A percentile compares a stretch with the other conserved stretches of the same genome.
phyloP scores from a whole-genome alignment of 441 rosid species.

The Melianthus villosus region DNA sequence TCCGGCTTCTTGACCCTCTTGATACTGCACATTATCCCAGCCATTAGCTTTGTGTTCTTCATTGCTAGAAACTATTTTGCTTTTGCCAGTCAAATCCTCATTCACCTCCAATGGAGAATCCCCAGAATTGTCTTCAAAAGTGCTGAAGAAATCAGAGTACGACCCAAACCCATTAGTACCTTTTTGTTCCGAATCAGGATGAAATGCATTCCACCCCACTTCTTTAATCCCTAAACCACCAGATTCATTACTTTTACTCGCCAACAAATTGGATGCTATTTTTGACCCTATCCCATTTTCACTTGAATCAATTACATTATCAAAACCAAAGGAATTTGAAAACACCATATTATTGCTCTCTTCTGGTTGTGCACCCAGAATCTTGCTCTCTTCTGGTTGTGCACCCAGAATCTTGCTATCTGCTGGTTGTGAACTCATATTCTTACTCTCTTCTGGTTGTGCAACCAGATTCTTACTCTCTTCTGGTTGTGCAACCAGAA shows the following conservation, averaged over 20 bases:
- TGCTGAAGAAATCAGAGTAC: slow-evolving; percentile 57
- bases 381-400: too few species aligned
- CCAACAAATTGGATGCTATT: slow-evolving; percentile 5
- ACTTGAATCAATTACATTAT: slow-evolving; percentile 11
- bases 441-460: too few species aligned
- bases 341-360: slow-evolving; percentile 9
- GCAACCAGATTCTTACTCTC: too few species aligned
- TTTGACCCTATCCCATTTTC: slow-evolving; percentile 12
- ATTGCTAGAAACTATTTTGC: slow-evolving; percentile 10
- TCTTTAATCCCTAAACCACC: slow-evolving; percentile 40
- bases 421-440: slow-evolving; percentile 10
- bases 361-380: slow-evolving; percentile 8
- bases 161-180: slow-evolving; percentile 41
- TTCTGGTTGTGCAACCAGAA: too few species aligned
- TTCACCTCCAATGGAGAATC: slow-evolving; percentile 20
- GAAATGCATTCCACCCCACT: slow-evolving; percentile 80
- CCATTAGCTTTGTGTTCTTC: slow-evolving; percentile 9
- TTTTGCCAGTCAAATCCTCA: slow-evolving; percentile 11
- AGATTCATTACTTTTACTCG: slow-evolving; percentile 19
- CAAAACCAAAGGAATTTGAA: slow-evolving; percentile 9
- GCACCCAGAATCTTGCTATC: too few species aligned
- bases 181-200: slow-evolving; percentile 34
- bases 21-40: slow-evolving; percentile 24
- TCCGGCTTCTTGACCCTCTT: slow-evolving; percentile 24
- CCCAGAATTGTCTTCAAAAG: slow-evolving; percentile 26